Percentiles rank a stretch among this genome's conserved stretches.
Evolutionary conservation across 495 filamentous ascomycete species (phyloP).

Genomic region (Tetracladium marchalianum): DNA sequence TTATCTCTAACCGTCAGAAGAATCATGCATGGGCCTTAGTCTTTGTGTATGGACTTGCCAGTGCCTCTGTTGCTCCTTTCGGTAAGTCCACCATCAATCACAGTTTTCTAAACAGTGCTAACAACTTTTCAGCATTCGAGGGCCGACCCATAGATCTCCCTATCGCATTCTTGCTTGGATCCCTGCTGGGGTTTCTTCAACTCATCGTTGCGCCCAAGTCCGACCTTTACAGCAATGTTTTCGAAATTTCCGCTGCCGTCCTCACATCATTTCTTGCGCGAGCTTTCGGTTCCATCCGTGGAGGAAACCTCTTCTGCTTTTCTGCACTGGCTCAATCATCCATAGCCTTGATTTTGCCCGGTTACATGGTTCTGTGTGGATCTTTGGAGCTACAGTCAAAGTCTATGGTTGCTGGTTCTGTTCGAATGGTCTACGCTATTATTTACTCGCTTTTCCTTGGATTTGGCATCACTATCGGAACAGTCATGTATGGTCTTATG

Average conservation of each 20-base stretch:
- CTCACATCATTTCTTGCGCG: conserved; percentile 84
- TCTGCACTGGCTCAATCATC: conserved; percentile 82
- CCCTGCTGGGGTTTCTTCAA: conserved; percentile 71
- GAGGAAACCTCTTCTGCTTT: conserved; percentile 75
- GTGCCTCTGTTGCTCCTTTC: conserved; percentile 73
- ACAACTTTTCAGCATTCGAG: conserved; percentile 50
- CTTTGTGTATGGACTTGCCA: conserved; percentile 74
- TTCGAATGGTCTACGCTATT: conserved; percentile 92
- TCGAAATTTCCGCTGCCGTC: conserved; percentile 81
- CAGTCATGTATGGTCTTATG: conserved; percentile 77
- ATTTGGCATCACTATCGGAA: conserved; percentile 94
- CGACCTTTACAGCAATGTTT: conserved; percentile 77
- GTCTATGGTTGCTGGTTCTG: conserved; percentile 79
- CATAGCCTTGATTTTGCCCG: conserved; percentile 87
- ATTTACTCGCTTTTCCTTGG: conserved; percentile 94
- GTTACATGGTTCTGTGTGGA: conserved; percentile 74
- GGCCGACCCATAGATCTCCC: conserved; percentile 83
- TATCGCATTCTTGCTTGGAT: conserved; percentile 76
- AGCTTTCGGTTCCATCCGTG: conserved; percentile 71
- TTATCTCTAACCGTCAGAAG: conserved; percentile 52
- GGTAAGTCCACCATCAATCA: conserved; percentile 4
- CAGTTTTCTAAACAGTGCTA: not conserved
- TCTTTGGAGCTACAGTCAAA: conserved; percentile 81
- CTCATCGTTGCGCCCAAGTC: conserved; percentile 70
- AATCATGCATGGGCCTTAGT: conserved; percentile 66